A percentile compares a stretch with the other conserved stretches of the same genome.
These are phyloP conservation scores for Alternaria novae-zelandiae DNA, from an alignment of 2,329 filamentous ascomycete genomes.

Conservation along the genomic window DNA sequence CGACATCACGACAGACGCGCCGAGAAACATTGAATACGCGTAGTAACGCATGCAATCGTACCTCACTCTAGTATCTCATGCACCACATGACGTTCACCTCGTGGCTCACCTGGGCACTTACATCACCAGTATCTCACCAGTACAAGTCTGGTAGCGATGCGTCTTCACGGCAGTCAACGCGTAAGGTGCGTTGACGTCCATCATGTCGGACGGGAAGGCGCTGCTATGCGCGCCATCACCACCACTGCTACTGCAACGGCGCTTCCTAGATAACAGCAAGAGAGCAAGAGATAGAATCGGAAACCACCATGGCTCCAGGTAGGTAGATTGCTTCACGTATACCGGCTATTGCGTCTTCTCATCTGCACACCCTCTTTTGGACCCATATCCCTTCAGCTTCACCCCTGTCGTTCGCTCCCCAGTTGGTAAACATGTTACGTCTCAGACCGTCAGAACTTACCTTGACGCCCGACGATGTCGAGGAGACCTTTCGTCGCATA, in stretches of 20 bases:
- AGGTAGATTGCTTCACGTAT: not conserved
- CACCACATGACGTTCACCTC: not conserved
- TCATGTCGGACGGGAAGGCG: not conserved
- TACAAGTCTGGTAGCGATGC: not conserved
- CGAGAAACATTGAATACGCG: not conserved
- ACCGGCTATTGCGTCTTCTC: too few species aligned
- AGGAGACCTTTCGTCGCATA: conserved; percentile 43
- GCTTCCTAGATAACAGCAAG: not conserved
- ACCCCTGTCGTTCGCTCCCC: conserved; percentile 10
- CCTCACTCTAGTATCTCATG: not conserved
- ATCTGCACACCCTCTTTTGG: conserved; percentile 20
- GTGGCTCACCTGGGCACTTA: not conserved
- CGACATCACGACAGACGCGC: not conserved
- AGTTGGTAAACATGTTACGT: conserved; percentile 40
- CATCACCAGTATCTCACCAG: not conserved
- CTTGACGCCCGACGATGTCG: conserved; percentile 45
- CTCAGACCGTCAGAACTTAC: conserved; percentile 45
- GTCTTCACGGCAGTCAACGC: not conserved
- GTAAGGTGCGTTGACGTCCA: not conserved
- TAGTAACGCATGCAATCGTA: not conserved
- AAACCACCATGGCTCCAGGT: not conserved
- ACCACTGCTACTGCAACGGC: not conserved
- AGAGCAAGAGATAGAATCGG: not conserved
- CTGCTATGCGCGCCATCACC: not conserved
- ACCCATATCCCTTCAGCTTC: conserved; percentile 13